Percentiles rank a stretch among this genome's conserved stretches.
Conservation (phyloP, 306 rosid genomes). For the Malus sieversii region DNA sequence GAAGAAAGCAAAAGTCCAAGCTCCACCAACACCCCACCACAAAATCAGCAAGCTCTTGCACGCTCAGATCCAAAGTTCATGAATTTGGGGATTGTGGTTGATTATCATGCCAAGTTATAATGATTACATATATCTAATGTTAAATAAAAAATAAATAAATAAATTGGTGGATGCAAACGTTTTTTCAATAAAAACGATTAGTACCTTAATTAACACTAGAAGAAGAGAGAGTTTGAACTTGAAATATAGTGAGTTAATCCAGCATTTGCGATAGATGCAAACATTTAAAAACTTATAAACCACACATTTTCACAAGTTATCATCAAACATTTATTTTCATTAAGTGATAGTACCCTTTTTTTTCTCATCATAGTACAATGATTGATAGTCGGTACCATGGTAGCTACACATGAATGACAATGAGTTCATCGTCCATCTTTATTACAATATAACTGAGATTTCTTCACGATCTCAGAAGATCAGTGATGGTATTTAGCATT, state of each 20-base stretch:
- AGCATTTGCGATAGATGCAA: not conserved
- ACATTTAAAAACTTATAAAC: too few relatives aligned
- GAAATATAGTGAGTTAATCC: too few relatives aligned
- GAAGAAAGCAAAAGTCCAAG: not conserved
- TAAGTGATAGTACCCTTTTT: not conserved
- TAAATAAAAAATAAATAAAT: too few relatives aligned
- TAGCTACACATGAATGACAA: not conserved
- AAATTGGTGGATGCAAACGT: not conserved
- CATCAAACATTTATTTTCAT: not conserved
- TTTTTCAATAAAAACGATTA: not conserved
- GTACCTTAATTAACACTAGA: too few relatives aligned
- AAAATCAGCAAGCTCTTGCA: not conserved
- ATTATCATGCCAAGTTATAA: not conserved
- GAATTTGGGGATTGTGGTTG: not conserved
- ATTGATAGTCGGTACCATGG: not conserved
- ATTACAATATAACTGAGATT: not conserved
- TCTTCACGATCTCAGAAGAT: not conserved
- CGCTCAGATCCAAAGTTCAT: not conserved
- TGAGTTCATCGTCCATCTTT: not conserved
- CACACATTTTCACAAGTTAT: too few relatives aligned
- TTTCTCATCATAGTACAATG: not conserved
- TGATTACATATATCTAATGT: not conserved
- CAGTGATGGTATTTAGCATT: constrained; percentile 9
- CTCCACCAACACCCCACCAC: not conserved
- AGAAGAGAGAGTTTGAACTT: too few relatives aligned